These are phyloP conservation scores for Acanthamoeba sp. DNA, from an alignment of 208 protist species.

Conservation along the genomic window DNA sequence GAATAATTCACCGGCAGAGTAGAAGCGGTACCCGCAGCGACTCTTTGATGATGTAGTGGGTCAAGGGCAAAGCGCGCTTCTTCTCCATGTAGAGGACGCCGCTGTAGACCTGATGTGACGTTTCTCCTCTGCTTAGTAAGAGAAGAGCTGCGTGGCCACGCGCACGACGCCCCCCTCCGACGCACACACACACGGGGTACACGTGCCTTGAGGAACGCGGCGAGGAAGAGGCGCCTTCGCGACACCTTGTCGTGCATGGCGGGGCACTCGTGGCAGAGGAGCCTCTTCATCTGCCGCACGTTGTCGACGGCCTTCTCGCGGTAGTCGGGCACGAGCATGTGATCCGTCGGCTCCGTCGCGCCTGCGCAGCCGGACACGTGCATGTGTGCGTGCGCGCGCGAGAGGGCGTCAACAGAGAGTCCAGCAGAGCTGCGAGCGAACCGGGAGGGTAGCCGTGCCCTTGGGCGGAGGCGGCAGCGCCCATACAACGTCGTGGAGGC, in stretches of 20 bases:
- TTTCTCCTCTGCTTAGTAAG: too few species aligned
- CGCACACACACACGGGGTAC: background rate
- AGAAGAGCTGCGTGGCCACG: too few species aligned
- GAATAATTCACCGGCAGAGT: background rate
- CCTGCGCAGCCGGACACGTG: too few species aligned
- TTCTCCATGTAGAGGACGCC: conserved; percentile 11
- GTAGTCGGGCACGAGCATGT: conserved; percentile 1
- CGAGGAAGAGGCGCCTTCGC: background rate
- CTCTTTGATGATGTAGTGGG: conserved; percentile 48
- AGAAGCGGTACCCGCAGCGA: conserved; percentile 4
- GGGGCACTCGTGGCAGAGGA: background rate
- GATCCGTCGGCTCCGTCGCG: background rate
- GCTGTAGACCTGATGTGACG: background rate
- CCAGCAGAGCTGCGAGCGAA: too few species aligned
- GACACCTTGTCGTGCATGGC: background rate
- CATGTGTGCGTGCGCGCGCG: too few species aligned
- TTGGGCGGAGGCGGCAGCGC: conserved; percentile 38
- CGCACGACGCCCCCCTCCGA: background rate
- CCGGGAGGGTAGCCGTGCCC: too few species aligned
- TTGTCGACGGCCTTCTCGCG: conserved; percentile 29
- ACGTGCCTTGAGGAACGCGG: conserved; percentile 9
- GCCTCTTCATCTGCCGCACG: conserved; percentile 49
- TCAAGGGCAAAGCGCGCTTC: conserved; percentile 17
- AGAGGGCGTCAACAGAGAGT: too few species aligned
- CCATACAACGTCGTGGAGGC: conserved; percentile 62